Evolutionary conservation across 805 yeast species (phyloP), one percentile per base, ranked within the genome.

Genomic region (Starmerella apis): DNA sequence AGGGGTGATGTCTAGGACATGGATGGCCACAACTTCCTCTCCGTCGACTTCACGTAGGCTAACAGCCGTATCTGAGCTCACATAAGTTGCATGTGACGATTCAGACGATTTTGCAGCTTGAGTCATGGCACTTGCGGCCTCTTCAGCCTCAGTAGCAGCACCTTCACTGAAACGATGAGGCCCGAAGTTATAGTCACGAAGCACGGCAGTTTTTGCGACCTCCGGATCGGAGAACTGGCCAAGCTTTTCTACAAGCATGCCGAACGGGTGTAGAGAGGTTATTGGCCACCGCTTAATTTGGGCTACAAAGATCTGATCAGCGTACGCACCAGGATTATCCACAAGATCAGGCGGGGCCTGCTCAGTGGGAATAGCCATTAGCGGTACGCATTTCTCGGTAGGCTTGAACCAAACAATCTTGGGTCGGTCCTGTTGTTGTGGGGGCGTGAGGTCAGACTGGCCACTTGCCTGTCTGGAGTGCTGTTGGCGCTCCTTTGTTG

Each of bases 331-430:
- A 57, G 87, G 94, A 59, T 86, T 87, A 59, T 87, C 95, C 38
- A 92, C 88, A 68, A 92, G 90, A 65, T 90, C 97, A 52, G 76
- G 78, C 30, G 98, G 98, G 0, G 96, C 98, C 66, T 92, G 95
- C 61, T 92, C 98, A 1, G 96, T 92, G 35, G 98, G 98, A 56
- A 92, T 92, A 14, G 98, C 98, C 71, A 92, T 88, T 56, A 92
- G 73, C 4, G 98, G 98, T 19, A 92, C 98, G 56, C 94, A 86
- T 68, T 92, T 92, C 65, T 92, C 98, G 1, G 96, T 88, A 33
- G 98, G 98, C 65, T 92, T 92, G 67, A 92, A 92, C 98, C 98
- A 92, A 30, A 92, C 96, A 71, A 92, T 92, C 64, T 92, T 92
- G 30, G 98, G 98, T 38, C 78, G 77, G 14, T 41, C 36, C 14